Conservation (phyloP, 164 flowering plant genomes). For the Dillenia suffruticosa region DNA sequence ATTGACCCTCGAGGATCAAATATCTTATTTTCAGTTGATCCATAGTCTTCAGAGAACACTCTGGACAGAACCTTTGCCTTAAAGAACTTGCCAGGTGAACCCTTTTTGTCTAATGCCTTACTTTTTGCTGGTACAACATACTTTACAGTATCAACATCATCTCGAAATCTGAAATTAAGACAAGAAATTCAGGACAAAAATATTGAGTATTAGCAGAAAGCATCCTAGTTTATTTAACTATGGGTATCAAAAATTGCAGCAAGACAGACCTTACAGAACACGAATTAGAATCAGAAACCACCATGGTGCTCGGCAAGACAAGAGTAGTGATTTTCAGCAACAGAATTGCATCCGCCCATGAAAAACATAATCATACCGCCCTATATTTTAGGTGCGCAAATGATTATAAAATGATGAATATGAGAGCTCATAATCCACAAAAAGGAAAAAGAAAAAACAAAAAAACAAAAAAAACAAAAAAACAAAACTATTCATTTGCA, state of each 20-base stretch:
- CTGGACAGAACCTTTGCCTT: constrained; percentile 75
- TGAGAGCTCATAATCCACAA: constrained; percentile 9
- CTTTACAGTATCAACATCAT: constrained; percentile 41
- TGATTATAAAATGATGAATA: constrained; percentile 10
- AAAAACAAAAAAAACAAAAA: not conserved
- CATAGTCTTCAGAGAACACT: constrained; percentile 90
- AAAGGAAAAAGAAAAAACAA: constrained; percentile 8
- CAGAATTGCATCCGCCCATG: constrained; percentile 6
- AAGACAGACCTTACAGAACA: constrained; percentile 38
- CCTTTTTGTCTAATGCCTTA: constrained; percentile 10
- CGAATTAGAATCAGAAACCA: constrained; percentile 17
- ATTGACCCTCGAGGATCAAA: constrained; percentile 75
- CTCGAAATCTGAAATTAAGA: constrained; percentile 47
- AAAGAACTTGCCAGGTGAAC: constrained; percentile 34
- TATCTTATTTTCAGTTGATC: constrained; percentile 52
- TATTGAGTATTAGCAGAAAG: not conserved
- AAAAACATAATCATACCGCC: constrained; percentile 7
- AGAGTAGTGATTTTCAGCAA: constrained; percentile 3
- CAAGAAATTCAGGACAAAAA: not conserved
- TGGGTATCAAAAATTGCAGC: not conserved
- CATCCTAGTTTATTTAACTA: not conserved
- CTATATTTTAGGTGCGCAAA: constrained; percentile 2
- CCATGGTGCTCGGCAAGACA: constrained; percentile 22
- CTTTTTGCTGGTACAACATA: constrained; percentile 22
- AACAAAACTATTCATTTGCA: constrained; percentile 10